Conservation (phyloP, 2,329 filamentous ascomycete species). For the Chaetomium sp. region DNA sequence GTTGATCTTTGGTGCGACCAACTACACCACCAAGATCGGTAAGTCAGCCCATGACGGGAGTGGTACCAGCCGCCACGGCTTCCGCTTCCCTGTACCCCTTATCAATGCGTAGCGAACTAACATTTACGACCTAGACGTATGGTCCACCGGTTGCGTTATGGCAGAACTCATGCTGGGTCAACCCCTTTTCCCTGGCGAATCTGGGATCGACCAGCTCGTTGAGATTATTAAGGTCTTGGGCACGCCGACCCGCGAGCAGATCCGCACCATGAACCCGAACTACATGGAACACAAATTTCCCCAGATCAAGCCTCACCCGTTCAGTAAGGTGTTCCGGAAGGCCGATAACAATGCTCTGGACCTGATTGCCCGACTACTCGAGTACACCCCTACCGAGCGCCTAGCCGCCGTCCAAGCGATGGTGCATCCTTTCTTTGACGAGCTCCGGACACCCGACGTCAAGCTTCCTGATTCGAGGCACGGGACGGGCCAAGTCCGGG, state of each 20-base stretch:
- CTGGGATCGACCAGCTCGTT: slow-evolving; percentile 94
- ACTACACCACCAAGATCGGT: slow-evolving; percentile 99
- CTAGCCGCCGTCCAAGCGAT: slow-evolving; percentile 91
- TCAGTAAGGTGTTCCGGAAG: slow-evolving; percentile 98
- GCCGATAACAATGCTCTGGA: slow-evolving; percentile 90
- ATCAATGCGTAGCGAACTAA: slow-evolving; percentile 4
- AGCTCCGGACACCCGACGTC: slow-evolving; percentile 85
- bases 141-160: slow-evolving; percentile 99
- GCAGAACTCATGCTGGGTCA: slow-evolving; percentile 98
- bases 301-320: slow-evolving; percentile 98
- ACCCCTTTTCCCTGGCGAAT: slow-evolving; percentile 95
- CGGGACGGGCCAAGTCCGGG: slow-evolving; percentile 68
- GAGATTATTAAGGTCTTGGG: slow-evolving; percentile 99
- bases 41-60: slow-evolving; percentile 32
- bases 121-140: slow-evolving; percentile 63
- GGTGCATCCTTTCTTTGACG: slow-evolving; percentile 98
- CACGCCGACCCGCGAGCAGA: slow-evolving; percentile 94
- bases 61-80: background rate
- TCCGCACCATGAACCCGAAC: slow-evolving; percentile 99
- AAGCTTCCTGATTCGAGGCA: slow-evolving; percentile 92
- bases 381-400: slow-evolving; percentile 96
- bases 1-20: slow-evolving; percentile 96
- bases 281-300: slow-evolving; percentile 99
- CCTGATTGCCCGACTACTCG: slow-evolving; percentile 84
- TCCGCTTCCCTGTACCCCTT: background rate